Evolutionary conservation across 192 early-diverging fungal genomes (phyloP).

Genomic region (Gaertneriomyces sp.): DNA sequence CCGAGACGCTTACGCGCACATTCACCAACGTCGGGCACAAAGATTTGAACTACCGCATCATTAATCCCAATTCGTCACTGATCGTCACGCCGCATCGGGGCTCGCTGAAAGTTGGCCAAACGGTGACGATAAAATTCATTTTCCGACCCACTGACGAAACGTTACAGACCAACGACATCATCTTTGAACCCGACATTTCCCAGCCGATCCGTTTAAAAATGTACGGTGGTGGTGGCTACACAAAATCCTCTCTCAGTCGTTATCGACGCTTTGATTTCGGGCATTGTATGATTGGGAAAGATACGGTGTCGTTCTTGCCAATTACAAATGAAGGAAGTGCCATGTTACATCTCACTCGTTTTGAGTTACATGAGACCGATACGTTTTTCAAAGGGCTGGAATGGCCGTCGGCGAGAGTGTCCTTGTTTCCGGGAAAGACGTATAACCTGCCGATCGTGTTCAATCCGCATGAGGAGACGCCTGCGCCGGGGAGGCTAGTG

Average conservation of each 20-base stretch:
- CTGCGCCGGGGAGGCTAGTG: slow-evolving; percentile 46
- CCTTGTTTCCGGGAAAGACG: slow-evolving; percentile 51
- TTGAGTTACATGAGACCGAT: slow-evolving; percentile 55
- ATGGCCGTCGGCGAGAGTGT: slow-evolving; percentile 50
- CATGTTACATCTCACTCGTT: slow-evolving; percentile 53
- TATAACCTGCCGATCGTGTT: slow-evolving; percentile 61
- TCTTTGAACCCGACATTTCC: slow-evolving; percentile 58
- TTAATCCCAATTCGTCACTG: slow-evolving; percentile 45
- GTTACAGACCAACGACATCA: slow-evolving; percentile 48
- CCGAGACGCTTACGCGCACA: slow-evolving; percentile 45
- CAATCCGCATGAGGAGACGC: slow-evolving; percentile 63
- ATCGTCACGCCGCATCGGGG: slow-evolving; percentile 45
- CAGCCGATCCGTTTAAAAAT: slow-evolving; percentile 60
- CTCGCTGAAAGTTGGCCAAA: slow-evolving; percentile 48
- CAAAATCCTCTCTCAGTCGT: slow-evolving; percentile 50
- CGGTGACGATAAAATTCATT: slow-evolving; percentile 46
- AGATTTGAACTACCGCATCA: slow-evolving; percentile 45
- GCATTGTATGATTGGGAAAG: slow-evolving; percentile 66
- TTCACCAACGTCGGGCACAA: slow-evolving; percentile 64
- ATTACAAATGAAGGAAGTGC: slow-evolving; percentile 66
- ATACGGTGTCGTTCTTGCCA: slow-evolving; percentile 55
- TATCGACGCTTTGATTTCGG: slow-evolving; percentile 64
- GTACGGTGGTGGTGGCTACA: slow-evolving; percentile 57
- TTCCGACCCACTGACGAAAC: slow-evolving; percentile 54
- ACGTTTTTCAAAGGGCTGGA: slow-evolving; percentile 57